Conservation (phyloP, 2,329 filamentous ascomycete species). For the Thielaviopsis populi region DNA sequence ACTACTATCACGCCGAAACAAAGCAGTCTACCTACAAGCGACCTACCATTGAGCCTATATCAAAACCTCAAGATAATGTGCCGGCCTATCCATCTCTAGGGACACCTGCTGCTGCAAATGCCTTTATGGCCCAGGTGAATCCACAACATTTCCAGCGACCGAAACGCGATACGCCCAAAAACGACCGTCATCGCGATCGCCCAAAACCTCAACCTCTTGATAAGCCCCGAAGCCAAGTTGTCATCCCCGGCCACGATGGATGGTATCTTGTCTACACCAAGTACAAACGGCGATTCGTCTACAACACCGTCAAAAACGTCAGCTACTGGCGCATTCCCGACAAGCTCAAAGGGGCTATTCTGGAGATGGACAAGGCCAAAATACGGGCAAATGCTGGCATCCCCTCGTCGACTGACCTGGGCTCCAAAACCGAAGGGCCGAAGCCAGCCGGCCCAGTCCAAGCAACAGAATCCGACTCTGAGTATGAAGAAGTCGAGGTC, state of each 20-base stretch:
- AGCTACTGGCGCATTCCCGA: constrained; percentile 94
- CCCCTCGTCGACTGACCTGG: neutral
- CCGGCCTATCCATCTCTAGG: constrained; percentile 25
- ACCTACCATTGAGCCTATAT: constrained; percentile 33
- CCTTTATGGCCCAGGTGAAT: constrained; percentile 41
- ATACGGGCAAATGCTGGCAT: constrained; percentile 41
- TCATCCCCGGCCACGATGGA: constrained; percentile 66
- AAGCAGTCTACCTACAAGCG: constrained; percentile 79
- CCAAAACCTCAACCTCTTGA: constrained; percentile 57
- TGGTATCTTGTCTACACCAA: constrained; percentile 94
- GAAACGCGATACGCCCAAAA: constrained; percentile 30
- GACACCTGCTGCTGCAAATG: constrained; percentile 42
- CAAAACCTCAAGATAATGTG: neutral
- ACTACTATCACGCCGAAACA: constrained; percentile 73
- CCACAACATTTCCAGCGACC: constrained; percentile 27
- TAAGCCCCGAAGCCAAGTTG: constrained; percentile 62
- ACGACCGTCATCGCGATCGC: constrained; percentile 22
- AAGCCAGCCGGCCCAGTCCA: neutral
- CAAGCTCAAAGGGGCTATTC: constrained; percentile 64
- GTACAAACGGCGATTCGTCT: constrained; percentile 74
- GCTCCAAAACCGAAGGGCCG: neutral
- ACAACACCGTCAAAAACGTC: constrained; percentile 71
- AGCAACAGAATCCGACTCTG: constrained; percentile 29
- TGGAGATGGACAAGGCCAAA: constrained; percentile 56
- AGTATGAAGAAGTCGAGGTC: constrained; percentile 60